Base-by-base conservation (phyloP, 495 filamentous ascomycete species). In the Chaetomium cochliodes region DNA sequence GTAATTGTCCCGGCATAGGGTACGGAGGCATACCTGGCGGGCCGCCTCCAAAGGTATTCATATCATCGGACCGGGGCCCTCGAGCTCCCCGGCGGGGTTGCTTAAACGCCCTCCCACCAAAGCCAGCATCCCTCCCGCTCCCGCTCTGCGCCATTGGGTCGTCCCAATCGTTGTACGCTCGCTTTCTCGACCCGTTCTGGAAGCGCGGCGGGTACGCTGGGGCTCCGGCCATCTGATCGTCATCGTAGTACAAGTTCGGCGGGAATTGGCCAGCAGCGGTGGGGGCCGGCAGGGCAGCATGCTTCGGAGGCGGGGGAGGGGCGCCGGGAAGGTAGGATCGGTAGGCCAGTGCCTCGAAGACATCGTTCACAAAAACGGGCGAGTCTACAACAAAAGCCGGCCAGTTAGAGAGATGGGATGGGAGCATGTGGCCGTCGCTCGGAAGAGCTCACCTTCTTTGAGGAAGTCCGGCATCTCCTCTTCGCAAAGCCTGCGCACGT, bases 401-500 rank as follows among this genome's bases (percentile, higher is more conserved):
- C 58, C 2, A 64, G 62, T 30, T 20, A 26, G 20, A 42, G 12
- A 41, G 5, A 0, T 23, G 0, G 44, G 9, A 58, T n/a, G n/a
- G 50, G 53, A n/a, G 44, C 44, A 47, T 5, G 0, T 58, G 2
- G 33, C 33, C 25, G 15, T 15, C 30, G 23, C 28, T 3, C 5
- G 30, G 22, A 44, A 61, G 28, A 8, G 80, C 82, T 59, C 76
- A 92, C 91, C 85, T 67, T 96, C 90, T 77, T 87, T 85, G 9
- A 98, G 77, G 73, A 98, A 98, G 72, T 97, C 93, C 25, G 90
- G 87, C 52, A 98, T 82, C 69, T 92, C 90, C 51, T 87, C 84
- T 67, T 91, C 84, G 62, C 89, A 93, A 22, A 88, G 85, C 70
- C 84, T 81, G 70, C 87, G 86, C 42, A 96, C 88, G 57, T 87